phyloP scores from a whole-genome alignment of 768 basidiomycete genomes.

The Nidularia pulvinata region DNA sequence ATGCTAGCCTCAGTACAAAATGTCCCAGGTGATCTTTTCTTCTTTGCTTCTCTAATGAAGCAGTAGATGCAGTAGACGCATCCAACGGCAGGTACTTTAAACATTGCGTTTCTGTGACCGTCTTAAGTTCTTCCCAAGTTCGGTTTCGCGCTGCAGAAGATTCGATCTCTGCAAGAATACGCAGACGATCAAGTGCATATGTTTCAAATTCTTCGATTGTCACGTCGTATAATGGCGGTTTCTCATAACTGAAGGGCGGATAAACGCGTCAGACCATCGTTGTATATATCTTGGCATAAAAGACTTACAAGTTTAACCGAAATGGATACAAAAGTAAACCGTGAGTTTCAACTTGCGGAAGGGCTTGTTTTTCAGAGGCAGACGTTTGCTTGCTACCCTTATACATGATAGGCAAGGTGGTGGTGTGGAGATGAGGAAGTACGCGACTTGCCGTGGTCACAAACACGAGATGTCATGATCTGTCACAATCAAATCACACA shows the following conservation, averaged over 20 bases:
- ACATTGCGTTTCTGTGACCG: conserved; percentile 61
- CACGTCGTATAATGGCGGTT: conserved; percentile 83
- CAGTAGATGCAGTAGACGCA: conserved; percentile 45
- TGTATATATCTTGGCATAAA: conserved; percentile 2
- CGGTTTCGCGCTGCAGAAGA: conserved; percentile 85
- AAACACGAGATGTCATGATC: no score
- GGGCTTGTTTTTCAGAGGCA: not conserved
- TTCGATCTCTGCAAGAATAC: conserved; percentile 90
- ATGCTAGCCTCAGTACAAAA: conserved; percentile 92
- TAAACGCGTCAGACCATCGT: not conserved
- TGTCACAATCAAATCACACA: no score
- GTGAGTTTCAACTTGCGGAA: conserved; percentile 23
- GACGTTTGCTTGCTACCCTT: conserved; percentile 4
- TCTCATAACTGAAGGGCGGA: conserved; percentile 66
- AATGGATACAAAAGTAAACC: conserved; percentile 52
- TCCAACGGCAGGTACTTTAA: conserved; percentile 77
- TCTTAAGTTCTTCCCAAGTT: conserved; percentile 74
- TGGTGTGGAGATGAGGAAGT: not conserved
- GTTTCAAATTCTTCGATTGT: conserved; percentile 96
- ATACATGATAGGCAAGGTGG: conserved; percentile 3
- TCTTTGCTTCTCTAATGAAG: conserved; percentile 61
- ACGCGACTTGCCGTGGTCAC: not conserved
- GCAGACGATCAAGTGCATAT: conserved; percentile 84
- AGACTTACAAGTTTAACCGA: conserved; percentile 77
- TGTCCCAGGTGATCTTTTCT: conserved; percentile 88